phyloP scores from a whole-genome alignment of 257 asterid species.

The Sherardia arvensis region DNA sequence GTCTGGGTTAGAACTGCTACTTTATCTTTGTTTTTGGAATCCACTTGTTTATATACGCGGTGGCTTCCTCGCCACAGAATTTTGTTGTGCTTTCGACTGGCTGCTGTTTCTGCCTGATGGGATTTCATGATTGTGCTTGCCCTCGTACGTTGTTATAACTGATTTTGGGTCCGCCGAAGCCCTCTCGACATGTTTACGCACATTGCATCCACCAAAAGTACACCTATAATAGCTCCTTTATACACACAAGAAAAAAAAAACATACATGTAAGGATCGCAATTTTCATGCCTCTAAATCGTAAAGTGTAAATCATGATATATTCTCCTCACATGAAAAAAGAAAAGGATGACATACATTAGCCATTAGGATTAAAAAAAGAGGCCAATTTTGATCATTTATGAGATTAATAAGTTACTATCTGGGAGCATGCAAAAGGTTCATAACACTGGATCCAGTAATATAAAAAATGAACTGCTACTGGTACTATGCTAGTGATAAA shows the following conservation, averaged over 20 bases:
- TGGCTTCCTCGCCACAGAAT: conserved; percentile 23
- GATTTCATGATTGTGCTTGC: conserved; percentile 75
- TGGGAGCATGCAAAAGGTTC: background rate
- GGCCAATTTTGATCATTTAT: background rate
- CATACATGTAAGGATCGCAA: background rate
- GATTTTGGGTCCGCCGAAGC: conserved; percentile 76
- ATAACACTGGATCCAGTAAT: background rate
- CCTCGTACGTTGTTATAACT: conserved; percentile 82
- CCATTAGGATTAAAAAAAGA: background rate
- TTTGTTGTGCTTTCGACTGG: conserved; percentile 29
- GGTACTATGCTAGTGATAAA: background rate
- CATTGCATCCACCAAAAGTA: conserved; percentile 77
- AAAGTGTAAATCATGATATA: background rate
- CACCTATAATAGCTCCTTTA: conserved; percentile 91
- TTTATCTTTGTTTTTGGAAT: conserved; percentile 26
- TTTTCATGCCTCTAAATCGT: background rate
- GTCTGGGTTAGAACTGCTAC: conserved; percentile 39
- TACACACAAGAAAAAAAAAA: conserved; percentile 1
- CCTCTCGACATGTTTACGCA: conserved; percentile 92
- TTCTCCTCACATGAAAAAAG: background rate
- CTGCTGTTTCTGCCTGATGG: conserved; percentile 43
- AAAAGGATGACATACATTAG: background rate
- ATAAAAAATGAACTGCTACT: background rate
- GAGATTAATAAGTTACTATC: background rate
- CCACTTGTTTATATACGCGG: conserved; percentile 24